These are phyloP conservation scores for Plasmodium gallinaceum DNA, from an alignment of 169 alveolate species.

Conservation along the genomic window DNA sequence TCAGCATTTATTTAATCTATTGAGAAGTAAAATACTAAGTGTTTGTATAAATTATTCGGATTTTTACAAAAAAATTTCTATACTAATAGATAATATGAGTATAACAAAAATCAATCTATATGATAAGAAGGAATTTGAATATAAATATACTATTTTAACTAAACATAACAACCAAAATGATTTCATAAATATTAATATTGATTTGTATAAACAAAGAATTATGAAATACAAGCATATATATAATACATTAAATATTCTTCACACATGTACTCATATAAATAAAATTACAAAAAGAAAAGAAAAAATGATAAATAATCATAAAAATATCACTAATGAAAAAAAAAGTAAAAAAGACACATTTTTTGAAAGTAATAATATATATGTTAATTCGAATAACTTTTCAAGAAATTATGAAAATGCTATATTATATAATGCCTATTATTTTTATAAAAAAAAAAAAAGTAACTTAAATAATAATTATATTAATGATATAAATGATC, in stretches of 20 bases:
- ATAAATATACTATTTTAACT: slow-evolving; percentile 40
- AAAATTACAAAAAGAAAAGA: neutral
- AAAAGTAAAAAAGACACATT: neutral
- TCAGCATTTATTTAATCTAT: slow-evolving; percentile 15
- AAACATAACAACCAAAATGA: slow-evolving; percentile 32
- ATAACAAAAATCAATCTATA: slow-evolving; percentile 17
- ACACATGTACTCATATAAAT: slow-evolving; percentile 31
- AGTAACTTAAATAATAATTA: neutral
- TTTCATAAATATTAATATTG: slow-evolving; percentile 13
- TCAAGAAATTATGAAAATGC: slow-evolving; percentile 38
- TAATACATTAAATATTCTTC: slow-evolving; percentile 39
- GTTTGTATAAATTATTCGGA: slow-evolving; percentile 31
- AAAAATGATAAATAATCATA: neutral
- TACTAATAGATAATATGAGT: slow-evolving; percentile 38
- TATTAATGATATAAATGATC: neutral
- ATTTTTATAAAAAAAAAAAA: slow-evolving; percentile 28
- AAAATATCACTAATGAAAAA: neutral
- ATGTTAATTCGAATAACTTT: slow-evolving; percentile 11
- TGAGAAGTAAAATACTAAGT: slow-evolving; percentile 12
- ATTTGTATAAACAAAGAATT: slow-evolving; percentile 35
- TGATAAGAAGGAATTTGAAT: slow-evolving; percentile 31
- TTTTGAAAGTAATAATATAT: neutral
- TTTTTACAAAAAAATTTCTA: slow-evolving; percentile 23
- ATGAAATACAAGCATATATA: slow-evolving; percentile 64
- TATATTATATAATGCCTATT: slow-evolving; percentile 24